Conservation (phyloP, 306 rosid genomes). For the Casuarina cunninghamiana region DNA sequence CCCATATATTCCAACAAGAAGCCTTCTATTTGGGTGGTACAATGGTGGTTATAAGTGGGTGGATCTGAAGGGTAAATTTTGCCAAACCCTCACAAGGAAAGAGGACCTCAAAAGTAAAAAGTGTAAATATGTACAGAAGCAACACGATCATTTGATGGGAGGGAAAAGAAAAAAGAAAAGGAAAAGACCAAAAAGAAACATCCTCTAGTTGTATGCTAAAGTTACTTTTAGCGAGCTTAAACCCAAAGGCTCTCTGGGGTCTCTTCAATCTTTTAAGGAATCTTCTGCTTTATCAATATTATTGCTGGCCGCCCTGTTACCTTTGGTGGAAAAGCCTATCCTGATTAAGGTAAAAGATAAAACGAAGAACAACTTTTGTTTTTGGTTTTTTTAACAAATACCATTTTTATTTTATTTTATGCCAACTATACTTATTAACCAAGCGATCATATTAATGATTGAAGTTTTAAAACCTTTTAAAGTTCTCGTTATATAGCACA, state of each 20-base stretch:
- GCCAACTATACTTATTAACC: slow-evolving; percentile 1
- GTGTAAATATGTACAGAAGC: no score
- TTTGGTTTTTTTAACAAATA: neutral
- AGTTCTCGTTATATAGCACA: neutral
- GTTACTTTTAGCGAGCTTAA: neutral
- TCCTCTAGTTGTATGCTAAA: no score
- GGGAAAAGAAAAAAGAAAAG: neutral
- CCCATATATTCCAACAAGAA: no score
- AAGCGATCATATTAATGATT: slow-evolving; percentile 18
- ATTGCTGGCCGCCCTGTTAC: neutral
- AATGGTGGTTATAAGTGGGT: neutral
- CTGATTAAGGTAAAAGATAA: neutral
- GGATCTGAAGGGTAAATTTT: neutral
- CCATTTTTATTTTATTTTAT: neutral
- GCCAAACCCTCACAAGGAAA: neutral
- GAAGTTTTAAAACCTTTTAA: neutral
- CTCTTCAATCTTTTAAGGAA: slow-evolving; percentile 11
- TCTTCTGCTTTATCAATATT: slow-evolving; percentile 14
- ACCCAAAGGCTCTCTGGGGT: neutral
- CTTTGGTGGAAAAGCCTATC: slow-evolving; percentile 6
- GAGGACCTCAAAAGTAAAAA: no score
- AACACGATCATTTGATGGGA: no score
- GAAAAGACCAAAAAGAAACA: neutral
- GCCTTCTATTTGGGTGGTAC: neutral
- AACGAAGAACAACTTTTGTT: neutral